Evolutionary conservation across 495 filamentous ascomycete species (phyloP), one percentile per base, ranked within the genome.

Genomic region (Ramalina peruviana): DNA sequence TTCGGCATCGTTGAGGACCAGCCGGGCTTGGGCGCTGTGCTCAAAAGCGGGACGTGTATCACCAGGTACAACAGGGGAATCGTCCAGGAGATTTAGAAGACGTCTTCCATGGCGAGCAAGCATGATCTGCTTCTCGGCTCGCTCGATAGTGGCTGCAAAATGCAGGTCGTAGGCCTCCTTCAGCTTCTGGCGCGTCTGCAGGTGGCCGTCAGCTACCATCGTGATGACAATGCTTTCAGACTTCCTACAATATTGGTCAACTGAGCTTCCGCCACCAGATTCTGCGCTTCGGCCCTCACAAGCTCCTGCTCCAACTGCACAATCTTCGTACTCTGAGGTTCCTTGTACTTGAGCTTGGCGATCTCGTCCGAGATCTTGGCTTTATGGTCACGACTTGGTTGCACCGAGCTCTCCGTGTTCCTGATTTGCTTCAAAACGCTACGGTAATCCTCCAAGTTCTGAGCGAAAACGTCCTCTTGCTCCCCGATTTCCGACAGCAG

Each of bases 261-360:
- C 67, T 98, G 92, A 19, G 93, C 93, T 66, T 98, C 93, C 3
- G 92, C 93, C 56, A 98, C 92, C 49, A 97, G 64, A 53, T 83
- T 88, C 72, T 96, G 88, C 6, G 92, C 92, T 72, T 97, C 93
- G 15, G 88, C 88, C 53, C 92, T 72, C 6, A 96, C 89, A 41
- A 98, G 77, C 71, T 98, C 92, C 70, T 96, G 90, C 73, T 98
- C 92, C 39, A 97, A 71, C 25, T 78, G 82, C 21, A 83, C 77
- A 41, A 97, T 67, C 60, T 79, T 81, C 0, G 82, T 65, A 56
- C 79, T 88, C 51, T 77, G 70, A 1, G 90, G 89, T 59, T 96
- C 92, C 67, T 90, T 94, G 56, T 80, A 75, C 71, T 88, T 95
- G 51, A 95, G 68, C 66, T 80, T 83, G 51, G 81, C 78, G 56